Percentiles rank a stretch among this genome's conserved stretches.
These are phyloP conservation scores for Amaranthus cruentus DNA, from an alignment of 148 eudicot species.

Conservation along the genomic window DNA sequence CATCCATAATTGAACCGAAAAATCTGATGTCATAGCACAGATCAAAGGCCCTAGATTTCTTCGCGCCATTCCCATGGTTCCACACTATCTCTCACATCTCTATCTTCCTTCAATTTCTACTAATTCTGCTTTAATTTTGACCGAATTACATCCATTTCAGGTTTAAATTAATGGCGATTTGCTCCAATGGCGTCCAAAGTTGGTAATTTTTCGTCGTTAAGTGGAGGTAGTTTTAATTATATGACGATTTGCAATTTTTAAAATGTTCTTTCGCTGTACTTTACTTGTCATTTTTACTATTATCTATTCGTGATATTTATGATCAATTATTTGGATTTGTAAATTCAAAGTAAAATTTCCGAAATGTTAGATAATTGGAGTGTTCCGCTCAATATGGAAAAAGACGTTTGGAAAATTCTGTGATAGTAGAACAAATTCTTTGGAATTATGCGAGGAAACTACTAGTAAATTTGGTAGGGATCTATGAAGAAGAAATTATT, in stretches of 20 bases:
- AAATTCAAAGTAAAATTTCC: not conserved
- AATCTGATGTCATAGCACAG: not conserved
- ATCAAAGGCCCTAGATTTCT: conserved; percentile 6
- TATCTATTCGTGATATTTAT: not conserved
- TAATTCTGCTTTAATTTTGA: not conserved
- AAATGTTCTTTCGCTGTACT: not conserved
- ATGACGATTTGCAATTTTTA: not conserved
- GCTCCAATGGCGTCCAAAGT: not conserved
- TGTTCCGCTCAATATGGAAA: not conserved
- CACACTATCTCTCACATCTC: not conserved
- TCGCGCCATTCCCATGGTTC: conserved; percentile 12
- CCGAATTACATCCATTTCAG: not conserved
- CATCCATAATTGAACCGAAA: not conserved
- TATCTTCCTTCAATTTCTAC: not conserved
- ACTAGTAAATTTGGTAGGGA: conserved; percentile 10
- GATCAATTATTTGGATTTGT: not conserved
- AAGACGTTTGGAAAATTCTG: not conserved
- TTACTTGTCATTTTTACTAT: not conserved
- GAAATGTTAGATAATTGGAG: not conserved
- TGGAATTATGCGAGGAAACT: conserved; percentile 11
- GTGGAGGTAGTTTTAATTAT: conserved; percentile 11
- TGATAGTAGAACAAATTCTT: not conserved
- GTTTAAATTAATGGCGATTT: not conserved
- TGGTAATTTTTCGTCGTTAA: not conserved
- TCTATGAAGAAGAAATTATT: conserved; percentile 9